These are phyloP conservation scores for Boletus rex-veris DNA, from an alignment of 768 basidiomycete species.

Conservation along the genomic window DNA sequence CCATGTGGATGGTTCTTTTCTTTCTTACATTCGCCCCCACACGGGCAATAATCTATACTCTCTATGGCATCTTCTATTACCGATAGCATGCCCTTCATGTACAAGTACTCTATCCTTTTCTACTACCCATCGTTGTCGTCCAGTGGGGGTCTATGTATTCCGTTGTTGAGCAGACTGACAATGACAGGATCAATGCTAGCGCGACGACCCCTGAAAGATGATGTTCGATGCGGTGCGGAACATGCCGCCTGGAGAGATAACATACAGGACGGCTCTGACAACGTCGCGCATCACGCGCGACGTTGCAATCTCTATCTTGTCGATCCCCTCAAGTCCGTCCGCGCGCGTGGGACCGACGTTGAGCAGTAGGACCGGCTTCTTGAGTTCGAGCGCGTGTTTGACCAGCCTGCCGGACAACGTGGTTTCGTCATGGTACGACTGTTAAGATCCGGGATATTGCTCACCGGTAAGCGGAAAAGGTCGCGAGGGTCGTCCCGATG, in stretches of 20 bases:
- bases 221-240: background rate
- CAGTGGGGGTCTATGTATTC: constrained; percentile 51
- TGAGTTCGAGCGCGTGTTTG: constrained; percentile 69
- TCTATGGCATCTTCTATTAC: constrained; percentile 25
- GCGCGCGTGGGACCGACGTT: constrained; percentile 90
- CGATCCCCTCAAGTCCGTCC: constrained; percentile 62
- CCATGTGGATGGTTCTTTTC: constrained; percentile 8
- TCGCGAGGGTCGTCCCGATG: constrained; percentile 88
- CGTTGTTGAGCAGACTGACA: constrained; percentile 52
- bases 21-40: constrained; percentile 20
- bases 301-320: constrained; percentile 75
- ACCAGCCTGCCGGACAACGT: constrained; percentile 51
- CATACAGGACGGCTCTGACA: constrained; percentile 59
- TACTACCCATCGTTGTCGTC: constrained; percentile 27
- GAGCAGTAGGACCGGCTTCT: constrained; percentile 76
- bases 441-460: background rate
- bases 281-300: constrained; percentile 71
- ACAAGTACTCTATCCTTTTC: constrained; percentile 8
- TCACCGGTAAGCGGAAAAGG: constrained; percentile 87
- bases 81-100: constrained; percentile 6
- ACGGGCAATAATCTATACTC: constrained; percentile 30
- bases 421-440: background rate
- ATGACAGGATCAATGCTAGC: constrained; percentile 45
- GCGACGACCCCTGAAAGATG: constrained; percentile 41
- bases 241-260: constrained; percentile 7